These are phyloP conservation scores for Amaranthus palmeri DNA, from an alignment of 148 eudicot genomes.

Conservation along the genomic window DNA sequence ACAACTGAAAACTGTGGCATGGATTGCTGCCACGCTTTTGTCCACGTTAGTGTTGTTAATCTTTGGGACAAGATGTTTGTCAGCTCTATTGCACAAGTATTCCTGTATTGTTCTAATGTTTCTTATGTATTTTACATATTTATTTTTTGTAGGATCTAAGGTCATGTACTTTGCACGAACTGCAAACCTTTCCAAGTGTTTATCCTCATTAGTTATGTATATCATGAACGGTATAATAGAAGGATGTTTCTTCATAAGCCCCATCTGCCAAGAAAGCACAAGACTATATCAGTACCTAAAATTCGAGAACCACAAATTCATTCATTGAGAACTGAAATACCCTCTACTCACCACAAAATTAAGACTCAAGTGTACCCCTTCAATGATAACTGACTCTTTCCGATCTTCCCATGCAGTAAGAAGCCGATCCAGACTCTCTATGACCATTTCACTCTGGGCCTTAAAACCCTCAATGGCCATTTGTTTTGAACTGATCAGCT, in stretches of 20 bases:
- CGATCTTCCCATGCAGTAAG: slow-evolving; percentile 94
- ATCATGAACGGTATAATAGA: slow-evolving; percentile 96
- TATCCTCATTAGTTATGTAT: slow-evolving; percentile 86
- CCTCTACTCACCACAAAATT: slow-evolving; percentile 73
- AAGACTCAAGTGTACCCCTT: slow-evolving; percentile 98
- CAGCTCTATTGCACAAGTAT: slow-evolving; percentile 84
- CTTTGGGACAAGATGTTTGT: slow-evolving; percentile 91
- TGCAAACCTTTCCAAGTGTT: slow-evolving; percentile 94
- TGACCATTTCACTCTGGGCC: slow-evolving; percentile 99
- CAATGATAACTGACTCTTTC: slow-evolving; percentile 90
- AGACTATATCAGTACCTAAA: slow-evolving; percentile 3
- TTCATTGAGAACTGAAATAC: background rate
- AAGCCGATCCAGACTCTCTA: slow-evolving; percentile 90
- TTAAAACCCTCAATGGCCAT: slow-evolving; percentile 95
- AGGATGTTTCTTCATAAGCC: slow-evolving; percentile 97
- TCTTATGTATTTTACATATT: slow-evolving; percentile 83
- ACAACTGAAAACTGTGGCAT: slow-evolving; percentile 87
- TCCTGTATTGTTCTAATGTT: slow-evolving; percentile 92
- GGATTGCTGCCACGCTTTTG: slow-evolving; percentile 90
- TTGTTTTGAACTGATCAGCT: slow-evolving; percentile 66
- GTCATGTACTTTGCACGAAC: slow-evolving; percentile 98
- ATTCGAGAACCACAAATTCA: background rate
- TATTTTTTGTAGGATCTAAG: slow-evolving; percentile 85
- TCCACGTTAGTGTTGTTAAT: slow-evolving; percentile 94
- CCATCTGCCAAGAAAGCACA: slow-evolving; percentile 59